Base-by-base conservation (phyloP, 495 filamentous ascomycete genomes). In the Aspergillus hancockii region DNA sequence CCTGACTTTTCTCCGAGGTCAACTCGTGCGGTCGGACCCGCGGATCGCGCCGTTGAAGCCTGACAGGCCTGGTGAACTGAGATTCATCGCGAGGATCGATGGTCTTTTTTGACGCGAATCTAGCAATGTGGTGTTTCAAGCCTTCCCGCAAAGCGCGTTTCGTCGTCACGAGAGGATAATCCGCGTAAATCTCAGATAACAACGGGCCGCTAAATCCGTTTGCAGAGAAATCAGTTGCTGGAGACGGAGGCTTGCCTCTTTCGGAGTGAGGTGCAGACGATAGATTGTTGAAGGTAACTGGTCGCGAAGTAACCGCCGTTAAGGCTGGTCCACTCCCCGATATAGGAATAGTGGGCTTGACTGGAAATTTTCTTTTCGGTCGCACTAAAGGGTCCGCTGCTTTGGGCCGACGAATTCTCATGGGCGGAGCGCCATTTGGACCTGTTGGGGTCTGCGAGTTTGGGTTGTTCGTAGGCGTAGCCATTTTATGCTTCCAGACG, bases 11-110 rank as follows among this genome's bases (percentile, higher is more conserved):
- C 3, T 75, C 77, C 0, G 67, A 62, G 18, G 75, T 71, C 31
- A 69, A 57, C 9, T 73, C 74, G 13, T 75, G 68, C 7, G 85
- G 80, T 43, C 86, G 84, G 54, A 88, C 81, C 49, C 89, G 82
- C n/a, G 93, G 92, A 69, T 96, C 92, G 9, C 93, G 88, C 36
- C 94, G 88, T 70, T 97, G 92, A 46, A 98, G 74, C 18, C 90
- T 83, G 18, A 98, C 89, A 0, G 94, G 94, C 43, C 91, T 83
- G 10, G 89, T 88, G 65, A 98, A 98, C 54, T 96, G 85, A 2
- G 86, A 79, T 61, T 90, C 84, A 67, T 97, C 82, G 23, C 81
- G 81, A 41, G 89, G 88, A 68, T 96, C 89, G 30, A 95, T 76
- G 18, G 70, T 63, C 60, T 81, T 82, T 64, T 87, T 89, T 6